Percentiles rank a stretch among this genome's conserved stretches.
Conservation (phyloP, 495 filamentous ascomycete species). For the Lepidopterella palustris region DNA sequence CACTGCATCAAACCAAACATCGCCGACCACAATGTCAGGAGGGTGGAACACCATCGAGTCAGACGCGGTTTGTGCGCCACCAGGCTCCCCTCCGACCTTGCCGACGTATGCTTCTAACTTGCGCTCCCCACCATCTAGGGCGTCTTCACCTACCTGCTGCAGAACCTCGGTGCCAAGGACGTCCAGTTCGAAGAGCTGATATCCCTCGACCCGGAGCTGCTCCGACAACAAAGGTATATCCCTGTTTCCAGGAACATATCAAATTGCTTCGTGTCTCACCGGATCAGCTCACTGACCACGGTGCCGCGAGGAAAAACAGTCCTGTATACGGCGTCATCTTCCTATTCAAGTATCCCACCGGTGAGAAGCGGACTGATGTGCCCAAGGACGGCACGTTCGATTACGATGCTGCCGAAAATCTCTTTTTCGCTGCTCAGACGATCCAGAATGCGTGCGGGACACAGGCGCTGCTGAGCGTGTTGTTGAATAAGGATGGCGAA, state of each 20-base stretch:
- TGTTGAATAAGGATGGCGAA: constrained; percentile 70
- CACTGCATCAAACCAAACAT: neutral
- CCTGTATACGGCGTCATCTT: constrained; percentile 97
- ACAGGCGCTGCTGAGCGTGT: constrained; percentile 85
- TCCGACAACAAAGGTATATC: constrained; percentile 56
- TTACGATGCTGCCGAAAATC: constrained; percentile 56
- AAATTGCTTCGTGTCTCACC: neutral
- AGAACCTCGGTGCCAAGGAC: constrained; percentile 83
- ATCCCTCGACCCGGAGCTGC: constrained; percentile 72
- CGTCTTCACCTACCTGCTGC: constrained; percentile 91
- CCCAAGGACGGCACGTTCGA: constrained; percentile 77
- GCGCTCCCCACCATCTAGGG: constrained; percentile 50
- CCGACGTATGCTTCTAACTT: neutral
- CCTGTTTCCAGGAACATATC: neutral
- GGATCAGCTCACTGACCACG: neutral
- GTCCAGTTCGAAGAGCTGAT: constrained; percentile 98
- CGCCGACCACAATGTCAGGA: constrained; percentile 36
- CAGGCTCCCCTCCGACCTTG: constrained; percentile 3
- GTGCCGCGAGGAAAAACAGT: too few relatives aligned
- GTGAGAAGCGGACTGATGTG: constrained; percentile 53
- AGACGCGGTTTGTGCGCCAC: constrained; percentile 64
- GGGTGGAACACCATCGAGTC: constrained; percentile 84
- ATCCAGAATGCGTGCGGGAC: constrained; percentile 99
- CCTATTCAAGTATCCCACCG: constrained; percentile 94
- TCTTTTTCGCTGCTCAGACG: constrained; percentile 96